Percentiles rank a stretch among this genome's conserved stretches.
Conservation (phyloP, 1,139 yeast genomes). For the Keqinozyma sinolaborantium region DNA sequence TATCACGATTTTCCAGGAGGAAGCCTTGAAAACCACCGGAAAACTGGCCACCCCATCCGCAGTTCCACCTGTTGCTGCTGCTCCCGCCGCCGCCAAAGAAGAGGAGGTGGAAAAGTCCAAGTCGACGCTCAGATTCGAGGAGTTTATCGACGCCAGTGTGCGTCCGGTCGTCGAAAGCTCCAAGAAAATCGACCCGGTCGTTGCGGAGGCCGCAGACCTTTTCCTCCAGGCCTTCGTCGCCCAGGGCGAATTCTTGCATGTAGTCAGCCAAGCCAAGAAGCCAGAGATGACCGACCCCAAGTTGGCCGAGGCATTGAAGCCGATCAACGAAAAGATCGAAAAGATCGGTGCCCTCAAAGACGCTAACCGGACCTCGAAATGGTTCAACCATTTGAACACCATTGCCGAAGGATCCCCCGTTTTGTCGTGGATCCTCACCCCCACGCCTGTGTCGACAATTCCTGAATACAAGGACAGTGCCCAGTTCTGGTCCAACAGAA, state of each 20-base stretch:
- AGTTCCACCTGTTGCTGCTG: slow-evolving; percentile 12
- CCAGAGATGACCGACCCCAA: slow-evolving; percentile 57
- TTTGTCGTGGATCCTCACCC: slow-evolving; percentile 83
- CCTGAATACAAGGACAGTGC: slow-evolving; percentile 89
- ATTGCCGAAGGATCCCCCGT: slow-evolving; percentile 88
- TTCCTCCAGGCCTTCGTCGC: slow-evolving; percentile 59
- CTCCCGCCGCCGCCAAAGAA: slow-evolving; percentile 13
- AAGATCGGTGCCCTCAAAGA: slow-evolving; percentile 68
- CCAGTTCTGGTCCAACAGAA: slow-evolving; percentile 90
- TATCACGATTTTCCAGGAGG: slow-evolving; percentile 76
- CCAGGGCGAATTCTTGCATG: slow-evolving; percentile 55
- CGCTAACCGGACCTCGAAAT: slow-evolving; percentile 62
- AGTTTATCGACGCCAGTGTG: slow-evolving; percentile 49
- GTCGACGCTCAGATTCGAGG: slow-evolving; percentile 51
- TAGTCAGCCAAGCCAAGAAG: slow-evolving; percentile 59
- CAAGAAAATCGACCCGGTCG: slow-evolving; percentile 55
- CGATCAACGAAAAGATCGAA: slow-evolving; percentile 62
- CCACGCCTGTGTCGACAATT: slow-evolving; percentile 67
- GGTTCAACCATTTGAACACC: slow-evolving; percentile 71
- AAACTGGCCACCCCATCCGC: slow-evolving; percentile 1
- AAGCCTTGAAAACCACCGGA: slow-evolving; percentile 16
- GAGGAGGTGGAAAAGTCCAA: slow-evolving; percentile 29
- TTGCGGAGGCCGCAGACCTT: slow-evolving; percentile 56
- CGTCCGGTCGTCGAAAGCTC: slow-evolving; percentile 62
- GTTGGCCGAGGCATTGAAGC: slow-evolving; percentile 58